Evolutionary conservation across 2,329 filamentous ascomycete genomes (phyloP).

Genomic region (Pseudogymnoascus pannorum): DNA sequence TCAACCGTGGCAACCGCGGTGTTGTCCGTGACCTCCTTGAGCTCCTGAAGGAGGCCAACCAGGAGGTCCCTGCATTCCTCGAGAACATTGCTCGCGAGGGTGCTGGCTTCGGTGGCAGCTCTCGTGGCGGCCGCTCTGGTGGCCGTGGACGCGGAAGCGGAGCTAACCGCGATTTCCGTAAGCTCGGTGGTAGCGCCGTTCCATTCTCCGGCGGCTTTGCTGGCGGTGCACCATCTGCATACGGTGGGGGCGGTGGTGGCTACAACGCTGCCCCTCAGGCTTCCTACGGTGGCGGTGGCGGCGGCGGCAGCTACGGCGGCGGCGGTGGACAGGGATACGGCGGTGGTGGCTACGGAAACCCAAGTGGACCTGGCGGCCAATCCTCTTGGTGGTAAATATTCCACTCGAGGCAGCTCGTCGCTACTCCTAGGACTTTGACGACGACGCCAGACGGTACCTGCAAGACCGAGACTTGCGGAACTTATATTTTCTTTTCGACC

Average conservation of each 20-base stretch:
- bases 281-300: slow-evolving; percentile 36
- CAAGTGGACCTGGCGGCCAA: slow-evolving; percentile 42
- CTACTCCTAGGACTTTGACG: slow-evolving; percentile 11
- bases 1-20: slow-evolving; percentile 98
- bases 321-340: slow-evolving; percentile 30
- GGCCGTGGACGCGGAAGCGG: slow-evolving; percentile 64
- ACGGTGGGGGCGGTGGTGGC: slow-evolving; percentile 39
- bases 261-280: slow-evolving; percentile 34
- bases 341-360: slow-evolving; percentile 47
- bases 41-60: slow-evolving; percentile 97
- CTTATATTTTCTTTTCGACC: slow-evolving; percentile 3
- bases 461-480: slow-evolving; percentile 8
- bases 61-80: slow-evolving; percentile 88
- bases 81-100: slow-evolving; percentile 97
- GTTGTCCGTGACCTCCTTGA: slow-evolving; percentile 95
- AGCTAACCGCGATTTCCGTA: slow-evolving; percentile 85
- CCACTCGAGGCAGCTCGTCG: slow-evolving; percentile 17
- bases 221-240: slow-evolving; percentile 22
- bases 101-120: slow-evolving; percentile 67
- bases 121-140: slow-evolving; percentile 57
- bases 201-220: slow-evolving; percentile 34
- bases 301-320: slow-evolving; percentile 33
- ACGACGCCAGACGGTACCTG: background rate
- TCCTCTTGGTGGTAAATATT: slow-evolving; percentile 49
- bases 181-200: slow-evolving; percentile 48